phyloP scores from a whole-genome alignment of 257 asterid species.

The Ehretia macrophylla region DNA sequence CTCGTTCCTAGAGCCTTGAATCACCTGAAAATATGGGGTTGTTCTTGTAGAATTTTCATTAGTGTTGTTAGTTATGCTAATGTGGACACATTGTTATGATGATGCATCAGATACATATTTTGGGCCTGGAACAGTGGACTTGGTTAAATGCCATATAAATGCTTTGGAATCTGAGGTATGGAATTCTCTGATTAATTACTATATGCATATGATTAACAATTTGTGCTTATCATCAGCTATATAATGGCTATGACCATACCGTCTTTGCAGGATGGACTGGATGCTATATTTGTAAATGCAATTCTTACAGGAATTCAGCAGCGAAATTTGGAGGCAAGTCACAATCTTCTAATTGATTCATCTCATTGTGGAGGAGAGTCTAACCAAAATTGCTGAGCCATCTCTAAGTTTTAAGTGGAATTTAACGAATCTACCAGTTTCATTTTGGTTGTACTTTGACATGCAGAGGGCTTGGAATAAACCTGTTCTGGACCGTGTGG shows the following conservation, averaged over 20 bases:
- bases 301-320: constrained; percentile 81
- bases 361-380: neutral
- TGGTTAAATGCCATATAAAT: constrained; percentile 63
- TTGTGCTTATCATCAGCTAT: constrained; percentile 6
- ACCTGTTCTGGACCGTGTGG: constrained; percentile 93
- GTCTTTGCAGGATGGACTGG: constrained; percentile 55
- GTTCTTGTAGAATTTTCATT: neutral
- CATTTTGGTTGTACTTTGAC: neutral
- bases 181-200: constrained; percentile 2
- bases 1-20: neutral
- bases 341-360: neutral
- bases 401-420: neutral
- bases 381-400: neutral
- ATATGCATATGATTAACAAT: neutral
- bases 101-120: constrained; percentile 57
- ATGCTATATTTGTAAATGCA: constrained; percentile 90
- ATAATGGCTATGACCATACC: neutral
- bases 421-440: too few relatives aligned
- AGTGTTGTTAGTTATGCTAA: neutral
- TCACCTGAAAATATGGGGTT: neutral
- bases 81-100: constrained; percentile 10
- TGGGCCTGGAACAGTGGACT: constrained; percentile 79
- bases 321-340: constrained; percentile 81
- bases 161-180: constrained; percentile 69
- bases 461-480: constrained; percentile 71